These are phyloP conservation scores for Backusella tarrabulga DNA, from an alignment of 192 early-diverging fungal species.

Conservation along the genomic window DNA sequence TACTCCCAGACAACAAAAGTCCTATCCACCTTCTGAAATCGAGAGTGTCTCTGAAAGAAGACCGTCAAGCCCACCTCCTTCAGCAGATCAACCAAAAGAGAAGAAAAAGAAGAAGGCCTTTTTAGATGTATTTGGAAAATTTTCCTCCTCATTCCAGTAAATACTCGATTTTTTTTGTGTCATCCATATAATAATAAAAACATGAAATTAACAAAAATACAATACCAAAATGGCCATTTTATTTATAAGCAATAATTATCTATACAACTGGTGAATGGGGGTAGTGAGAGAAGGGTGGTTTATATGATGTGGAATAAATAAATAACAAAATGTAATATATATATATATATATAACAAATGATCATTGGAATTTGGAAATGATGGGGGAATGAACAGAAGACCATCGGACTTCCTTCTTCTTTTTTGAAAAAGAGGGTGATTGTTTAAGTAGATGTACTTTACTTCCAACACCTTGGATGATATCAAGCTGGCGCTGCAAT, in stretches of 20 bases:
- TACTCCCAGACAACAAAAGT: slow-evolving; percentile 1
- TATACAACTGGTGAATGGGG: too few species aligned
- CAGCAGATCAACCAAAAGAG: slow-evolving; percentile 12
- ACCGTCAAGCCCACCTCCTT: neutral
- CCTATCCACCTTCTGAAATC: neutral
- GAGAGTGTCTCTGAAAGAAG: neutral
- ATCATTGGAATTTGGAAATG: neutral
- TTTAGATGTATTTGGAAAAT: slow-evolving; percentile 13
- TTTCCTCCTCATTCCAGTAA: slow-evolving; percentile 12
- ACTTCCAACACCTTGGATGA: neutral
- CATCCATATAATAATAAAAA: neutral
- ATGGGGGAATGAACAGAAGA: neutral
- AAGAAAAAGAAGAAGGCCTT: slow-evolving; percentile 18
- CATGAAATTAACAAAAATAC: too few species aligned
- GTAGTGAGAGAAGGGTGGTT: neutral
- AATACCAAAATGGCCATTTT: too few species aligned
- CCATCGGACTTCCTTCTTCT: neutral
- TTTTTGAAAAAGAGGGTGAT: neutral
- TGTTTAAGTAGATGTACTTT: neutral
- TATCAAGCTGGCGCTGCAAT: slow-evolving; percentile 17
- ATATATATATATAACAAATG: neutral
- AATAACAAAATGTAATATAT: neutral
- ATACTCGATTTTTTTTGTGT: neutral
- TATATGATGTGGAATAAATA: neutral
- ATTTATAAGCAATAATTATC: too few species aligned